Conservation (phyloP, 2,329 filamentous ascomycete genomes). For the Trichoderma gracile region DNA sequence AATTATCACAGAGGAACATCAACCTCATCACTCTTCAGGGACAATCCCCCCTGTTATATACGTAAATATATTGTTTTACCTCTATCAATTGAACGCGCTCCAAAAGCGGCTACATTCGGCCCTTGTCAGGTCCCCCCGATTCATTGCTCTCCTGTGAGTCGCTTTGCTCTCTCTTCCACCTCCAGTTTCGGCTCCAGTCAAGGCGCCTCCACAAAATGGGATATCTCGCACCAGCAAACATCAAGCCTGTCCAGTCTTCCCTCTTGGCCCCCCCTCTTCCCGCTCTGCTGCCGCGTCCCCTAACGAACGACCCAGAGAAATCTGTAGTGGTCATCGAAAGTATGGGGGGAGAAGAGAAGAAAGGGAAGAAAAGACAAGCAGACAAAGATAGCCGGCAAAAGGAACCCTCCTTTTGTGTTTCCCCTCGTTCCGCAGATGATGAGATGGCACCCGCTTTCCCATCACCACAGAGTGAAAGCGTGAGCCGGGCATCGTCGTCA, state of each 20-base stretch:
- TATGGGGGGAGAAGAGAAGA: conserved; percentile 12
- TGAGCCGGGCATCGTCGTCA: conserved; percentile 23
- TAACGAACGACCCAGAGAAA: conserved; percentile 25
- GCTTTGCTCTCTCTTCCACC: neutral
- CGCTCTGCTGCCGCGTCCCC: conserved; percentile 16
- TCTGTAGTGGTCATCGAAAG: no score
- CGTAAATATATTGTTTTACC: conserved; percentile 3
- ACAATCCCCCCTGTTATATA: neutral
- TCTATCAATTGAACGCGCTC: conserved; percentile 14
- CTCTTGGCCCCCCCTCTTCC: conserved; percentile 7
- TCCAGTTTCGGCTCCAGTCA: conserved; percentile 1
- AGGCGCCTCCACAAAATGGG: neutral
- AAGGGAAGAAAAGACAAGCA: conserved; percentile 9
- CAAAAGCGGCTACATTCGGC: conserved; percentile 11
- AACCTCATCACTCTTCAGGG: neutral
- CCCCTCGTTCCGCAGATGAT: conserved; percentile 20
- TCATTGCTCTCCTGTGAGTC: neutral
- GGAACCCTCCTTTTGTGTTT: conserved; percentile 31
- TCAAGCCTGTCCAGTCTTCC: conserved; percentile 9
- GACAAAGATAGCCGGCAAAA: conserved; percentile 28
- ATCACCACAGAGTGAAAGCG: conserved; percentile 19
- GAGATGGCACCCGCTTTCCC: conserved; percentile 1
- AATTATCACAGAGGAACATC: neutral
- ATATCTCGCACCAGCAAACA: neutral
- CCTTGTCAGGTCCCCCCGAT: neutral